Evolutionary conservation across 2,329 filamentous ascomycete species (phyloP), one percentile per base, ranked within the genome.

Genomic region (Bipolaris sorokiniana): DNA sequence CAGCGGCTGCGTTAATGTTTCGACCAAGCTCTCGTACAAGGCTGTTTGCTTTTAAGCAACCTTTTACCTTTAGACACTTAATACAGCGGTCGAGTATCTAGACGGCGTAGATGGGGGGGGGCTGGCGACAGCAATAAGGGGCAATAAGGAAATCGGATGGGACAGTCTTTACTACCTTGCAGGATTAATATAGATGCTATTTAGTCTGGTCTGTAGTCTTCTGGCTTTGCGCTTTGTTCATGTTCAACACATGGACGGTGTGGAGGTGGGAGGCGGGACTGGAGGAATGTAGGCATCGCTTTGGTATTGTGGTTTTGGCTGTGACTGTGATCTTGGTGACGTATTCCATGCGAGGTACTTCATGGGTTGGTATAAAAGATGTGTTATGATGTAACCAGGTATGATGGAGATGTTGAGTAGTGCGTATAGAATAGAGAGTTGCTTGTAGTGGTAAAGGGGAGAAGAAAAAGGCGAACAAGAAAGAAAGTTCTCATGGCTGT

Each of bases 1-100:
- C 9, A 56, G 54, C 42, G 54, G 16, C 22, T 56, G 49, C 36
- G n/a, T 53, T 16, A 22, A 56, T 34, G 54, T 56, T 9, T 48
- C 54, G 20, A 16, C 15, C 15, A 48, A 48, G 42, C 44, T 53
- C 16, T 56, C 54, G 4, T 56, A 37, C 36, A 11, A 48, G 28
- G 54, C 54, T 15, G 42, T 53, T 28, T 56, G 54, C 42, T 37
- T 15, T 48, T 48, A 36, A 11, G 18, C 11, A 20, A 13, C n/a
- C 4, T 3, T 31, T 28, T 2, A 15, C 3, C 23, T 44, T 34
- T 34, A 7, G 3, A 9, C 23, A 40, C 4, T 11, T 11, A 9
- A 9, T 9, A n/a, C 18, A 1, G 23, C 3, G 7, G 26, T 6
- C 13, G 6, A 4, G 22, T 47, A 18, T 2, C 6, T 36, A 22